phyloP scores from a whole-genome alignment of 805 yeast genomes.

The Helenozyma rhizophorensis region DNA sequence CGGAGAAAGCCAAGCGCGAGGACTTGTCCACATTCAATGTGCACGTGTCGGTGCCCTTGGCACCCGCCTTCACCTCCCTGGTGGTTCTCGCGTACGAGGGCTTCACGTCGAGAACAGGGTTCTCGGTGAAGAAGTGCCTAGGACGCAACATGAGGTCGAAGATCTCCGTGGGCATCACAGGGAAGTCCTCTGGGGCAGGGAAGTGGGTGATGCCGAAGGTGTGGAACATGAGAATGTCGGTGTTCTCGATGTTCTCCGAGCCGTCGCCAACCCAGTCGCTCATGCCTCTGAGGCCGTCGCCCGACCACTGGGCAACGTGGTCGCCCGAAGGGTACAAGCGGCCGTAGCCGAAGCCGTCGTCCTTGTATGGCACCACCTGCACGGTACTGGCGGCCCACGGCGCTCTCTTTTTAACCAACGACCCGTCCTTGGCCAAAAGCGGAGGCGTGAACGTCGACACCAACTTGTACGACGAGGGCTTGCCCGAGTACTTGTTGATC shows the following conservation, averaged over 20 bases:
- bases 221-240: constrained; percentile 73
- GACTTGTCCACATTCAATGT: constrained; percentile 39
- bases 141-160: constrained; percentile 72
- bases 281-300: constrained; percentile 64
- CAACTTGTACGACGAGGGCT: constrained; percentile 72
- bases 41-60: constrained; percentile 32
- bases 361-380: constrained; percentile 67
- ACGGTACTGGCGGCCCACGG: constrained; percentile 71
- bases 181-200: constrained; percentile 90
- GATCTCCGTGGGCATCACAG: constrained; percentile 85
- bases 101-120: constrained; percentile 71
- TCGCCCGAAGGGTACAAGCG: constrained; percentile 79
- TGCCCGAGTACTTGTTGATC: constrained; percentile 63
- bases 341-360: constrained; percentile 46
- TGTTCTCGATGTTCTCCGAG: constrained; percentile 51
- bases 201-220: constrained; percentile 82
- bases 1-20: constrained; percentile 49
- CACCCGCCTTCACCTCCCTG: constrained; percentile 36
- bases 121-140: constrained; percentile 71
- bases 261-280: constrained; percentile 68
- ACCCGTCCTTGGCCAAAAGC: constrained; percentile 67
- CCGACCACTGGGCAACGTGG: constrained; percentile 70
- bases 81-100: constrained; percentile 52
- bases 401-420: constrained; percentile 75
- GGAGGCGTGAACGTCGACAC: constrained; percentile 74